Evolutionary conservation across 768 basidiomycete species (phyloP).

Genomic region (Amanita polypyramis): DNA sequence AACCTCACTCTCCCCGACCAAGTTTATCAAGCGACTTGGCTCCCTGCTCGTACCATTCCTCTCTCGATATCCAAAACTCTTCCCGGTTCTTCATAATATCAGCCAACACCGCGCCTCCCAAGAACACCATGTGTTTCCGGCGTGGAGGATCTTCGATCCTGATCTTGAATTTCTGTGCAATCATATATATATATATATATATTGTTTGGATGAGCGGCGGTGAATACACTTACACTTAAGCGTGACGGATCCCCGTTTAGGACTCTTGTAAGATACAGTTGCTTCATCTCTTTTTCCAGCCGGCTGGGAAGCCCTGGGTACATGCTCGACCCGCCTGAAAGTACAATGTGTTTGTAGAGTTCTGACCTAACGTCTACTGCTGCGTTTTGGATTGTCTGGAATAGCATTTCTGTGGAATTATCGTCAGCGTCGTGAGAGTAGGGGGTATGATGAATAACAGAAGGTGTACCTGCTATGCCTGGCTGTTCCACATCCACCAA

Average conservation of each 20-base stretch:
- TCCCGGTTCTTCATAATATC: slow-evolving; percentile 96
- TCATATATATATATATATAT: too few species aligned
- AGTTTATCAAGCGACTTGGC: slow-evolving; percentile 76
- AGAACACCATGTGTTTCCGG: slow-evolving; percentile 98
- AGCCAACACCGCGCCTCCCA: slow-evolving; percentile 95
- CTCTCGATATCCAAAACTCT: slow-evolving; percentile 92
- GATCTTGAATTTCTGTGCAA: slow-evolving; percentile 99
- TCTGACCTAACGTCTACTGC: slow-evolving; percentile 85
- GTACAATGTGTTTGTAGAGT: slow-evolving; percentile 95
- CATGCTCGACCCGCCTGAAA: slow-evolving; percentile 98
- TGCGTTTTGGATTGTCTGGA: slow-evolving; percentile 88
- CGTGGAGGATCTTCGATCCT: slow-evolving; percentile 96
- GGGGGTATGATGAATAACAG: background rate
- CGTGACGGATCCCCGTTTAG: slow-evolving; percentile 74
- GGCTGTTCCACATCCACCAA: slow-evolving; percentile 96
- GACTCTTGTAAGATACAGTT: slow-evolving; percentile 90
- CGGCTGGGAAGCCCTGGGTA: slow-evolving; percentile 96
- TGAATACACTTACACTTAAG: slow-evolving; percentile 58
- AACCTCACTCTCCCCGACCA: slow-evolving; percentile 47
- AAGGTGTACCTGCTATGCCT: slow-evolving; percentile 70
- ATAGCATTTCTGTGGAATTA: slow-evolving; percentile 70
- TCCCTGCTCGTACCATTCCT: slow-evolving; percentile 95
- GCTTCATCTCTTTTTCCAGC: slow-evolving; percentile 99
- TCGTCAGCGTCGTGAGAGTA: background rate
- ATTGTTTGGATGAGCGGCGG: too few species aligned